Evolutionary conservation across 768 basidiomycete species (phyloP), one percentile per base, ranked within the genome.

Genomic region (Kwoniella dejecticola): DNA sequence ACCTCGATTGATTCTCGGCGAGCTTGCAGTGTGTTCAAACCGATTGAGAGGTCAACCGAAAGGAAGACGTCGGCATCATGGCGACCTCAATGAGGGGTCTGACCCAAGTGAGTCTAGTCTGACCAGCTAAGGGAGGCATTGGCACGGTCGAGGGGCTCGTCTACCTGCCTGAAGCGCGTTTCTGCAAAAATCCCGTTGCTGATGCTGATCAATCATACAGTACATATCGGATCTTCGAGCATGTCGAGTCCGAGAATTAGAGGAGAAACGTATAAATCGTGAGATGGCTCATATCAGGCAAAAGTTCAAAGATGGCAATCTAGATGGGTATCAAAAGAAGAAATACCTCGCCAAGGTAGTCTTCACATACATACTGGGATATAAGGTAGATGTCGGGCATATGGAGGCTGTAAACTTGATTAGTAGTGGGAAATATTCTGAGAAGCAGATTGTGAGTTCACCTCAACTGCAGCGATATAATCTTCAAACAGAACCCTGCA

Each of bases 221-320:
- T 96, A 98, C 84, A 99, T 99, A 79, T 94, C 95, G 78, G 96
- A 99, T 80, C 90, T 99, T 74, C 89, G 96, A 58, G 93, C 96
- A 50, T 95, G 95, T 50, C 83, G 95, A 60, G 94, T 98, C 21
- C 86, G 95, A 56, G 96, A 99, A 79, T 81, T 98, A 53, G 96
- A 99, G 33, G 95, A 98, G 84, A 98, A 97, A 81, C 83, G 96
- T 57, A 96, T 99, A 70, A 99, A 99, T 82, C 94, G 97, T 80
- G 96, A 99, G 81, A 98, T 99, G 96, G 96, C 96, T 0, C 97
- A 99, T 72, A 99, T 99, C 65, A 84, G 96, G 63, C 95, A 96
- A 83, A 92, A 95, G 80, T 98, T 99, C 83, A 97, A 97, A 84
- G 81, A 81, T 62, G 81, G 80, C 13, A 80, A 79, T 60, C 71